A percentile compares a stretch with the other conserved stretches of the same genome.
These are phyloP conservation scores for Gossypium longicalyx DNA, from an alignment of 345 rosid genomes.

Conservation along the genomic window DNA sequence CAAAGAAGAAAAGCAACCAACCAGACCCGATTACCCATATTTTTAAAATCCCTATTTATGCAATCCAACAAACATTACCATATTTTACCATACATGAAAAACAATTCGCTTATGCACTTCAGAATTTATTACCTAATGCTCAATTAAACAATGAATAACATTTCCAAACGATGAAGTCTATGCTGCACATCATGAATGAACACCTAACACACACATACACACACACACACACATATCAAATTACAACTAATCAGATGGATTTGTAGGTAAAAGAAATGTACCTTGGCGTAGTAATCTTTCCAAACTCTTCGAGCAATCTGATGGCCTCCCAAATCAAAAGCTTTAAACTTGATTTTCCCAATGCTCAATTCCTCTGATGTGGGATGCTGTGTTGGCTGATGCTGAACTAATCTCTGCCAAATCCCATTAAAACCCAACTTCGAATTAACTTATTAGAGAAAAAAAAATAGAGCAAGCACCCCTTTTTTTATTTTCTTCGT, in stretches of 20 bases:
- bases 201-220: background rate
- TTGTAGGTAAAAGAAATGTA: constrained; percentile 1
- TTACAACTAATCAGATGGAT: background rate
- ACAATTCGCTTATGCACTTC: background rate
- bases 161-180: background rate
- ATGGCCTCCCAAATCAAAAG: constrained; percentile 85
- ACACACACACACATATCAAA: background rate
- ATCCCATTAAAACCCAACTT: constrained; percentile 7
- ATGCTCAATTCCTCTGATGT: constrained; percentile 79
- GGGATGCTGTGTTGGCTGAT: constrained; percentile 78
- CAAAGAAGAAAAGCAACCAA: background rate
- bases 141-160: background rate
- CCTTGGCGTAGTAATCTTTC: constrained; percentile 89
- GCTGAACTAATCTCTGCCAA: constrained; percentile 71
- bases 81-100: background rate
- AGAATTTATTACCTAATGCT: background rate
- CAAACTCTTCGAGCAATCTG: constrained; percentile 82
- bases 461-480: too few relatives aligned
- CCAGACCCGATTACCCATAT: background rate
- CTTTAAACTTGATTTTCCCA: constrained; percentile 82
- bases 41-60: background rate
- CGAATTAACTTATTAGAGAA: background rate
- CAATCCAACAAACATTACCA: background rate
- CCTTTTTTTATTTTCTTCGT: too few relatives aligned
- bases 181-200: background rate